phyloP scores from a whole-genome alignment of 2,329 filamentous ascomycete species.

The Venturiaceae sp. region DNA sequence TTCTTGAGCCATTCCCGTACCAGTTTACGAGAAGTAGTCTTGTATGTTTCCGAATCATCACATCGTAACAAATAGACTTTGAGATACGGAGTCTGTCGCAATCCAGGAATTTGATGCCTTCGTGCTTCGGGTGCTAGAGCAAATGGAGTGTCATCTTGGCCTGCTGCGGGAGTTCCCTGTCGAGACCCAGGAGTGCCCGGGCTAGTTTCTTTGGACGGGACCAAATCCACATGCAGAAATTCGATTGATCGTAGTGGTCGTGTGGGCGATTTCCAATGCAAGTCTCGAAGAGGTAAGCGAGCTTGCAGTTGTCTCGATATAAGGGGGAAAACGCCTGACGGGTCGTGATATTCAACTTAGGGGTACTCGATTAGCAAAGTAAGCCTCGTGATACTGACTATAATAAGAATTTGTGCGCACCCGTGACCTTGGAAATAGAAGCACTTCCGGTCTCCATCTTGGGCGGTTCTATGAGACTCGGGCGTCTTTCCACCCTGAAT shows the following conservation, averaged over 20 bases:
- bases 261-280: constrained; percentile 94
- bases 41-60: constrained; percentile 94
- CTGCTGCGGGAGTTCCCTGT: constrained; percentile 1
- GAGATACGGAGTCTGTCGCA: constrained; percentile 87
- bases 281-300: constrained; percentile 76
- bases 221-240: constrained; percentile 80
- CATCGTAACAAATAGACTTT: constrained; percentile 85
- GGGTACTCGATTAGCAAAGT: not conserved
- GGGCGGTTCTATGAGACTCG: not conserved
- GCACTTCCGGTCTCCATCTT: constrained; percentile 26
- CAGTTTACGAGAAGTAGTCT: constrained; percentile 63
- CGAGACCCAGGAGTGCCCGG: constrained; percentile 18
- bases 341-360: constrained; percentile 91
- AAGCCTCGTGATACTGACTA: not conserved
- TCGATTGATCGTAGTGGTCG: constrained; percentile 89
- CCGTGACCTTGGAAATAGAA: constrained; percentile 42
- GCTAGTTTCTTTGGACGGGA: constrained; percentile 42
- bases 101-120: constrained; percentile 87
- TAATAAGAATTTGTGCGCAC: constrained; percentile 18
- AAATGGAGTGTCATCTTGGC: constrained; percentile 10
- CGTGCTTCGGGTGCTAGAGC: constrained; percentile 39
- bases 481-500: not conserved
- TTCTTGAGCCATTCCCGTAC: constrained; percentile 87
- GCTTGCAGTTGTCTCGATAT: constrained; percentile 68
- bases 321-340: constrained; percentile 76